Evolutionary conservation across 2,329 filamentous ascomycete genomes (phyloP), one percentile per base, ranked within the genome.

Genomic region (Penicillium sp.): DNA sequence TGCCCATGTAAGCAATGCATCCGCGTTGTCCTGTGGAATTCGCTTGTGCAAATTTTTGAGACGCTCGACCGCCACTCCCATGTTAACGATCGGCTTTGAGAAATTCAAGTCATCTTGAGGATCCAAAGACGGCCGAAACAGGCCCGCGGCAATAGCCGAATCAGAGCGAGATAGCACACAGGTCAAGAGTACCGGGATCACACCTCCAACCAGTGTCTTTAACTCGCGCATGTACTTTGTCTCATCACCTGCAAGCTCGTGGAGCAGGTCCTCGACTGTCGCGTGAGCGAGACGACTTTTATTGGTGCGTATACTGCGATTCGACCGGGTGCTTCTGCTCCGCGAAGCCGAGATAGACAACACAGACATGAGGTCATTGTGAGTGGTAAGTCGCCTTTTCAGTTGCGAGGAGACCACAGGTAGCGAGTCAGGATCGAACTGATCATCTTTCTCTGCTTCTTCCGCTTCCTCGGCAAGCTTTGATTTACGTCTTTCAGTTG

Each of bases 281-380:
- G 88, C 85, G 52, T 82, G 84, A 29, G 84, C 82, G 10, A 86
- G 77, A 34, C 82, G 81, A 66, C 84, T 88, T 55, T 86, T 84
- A 63, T 85, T 85, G 27, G 87, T 88, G 53, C 91, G 85, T 52
- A 94, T 83, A 70, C 90, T 96, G 41, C 89, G 84, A 27, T 88
- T 84, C 23, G 91, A 92, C 54, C 86, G 83, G 57, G 90, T 84
- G 67, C 87, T 91, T 67, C 81, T 85, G 55, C 81, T 83, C 54
- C 86, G 81, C 45, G 81, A 81, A 47, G 72, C 75, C 13, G 84
- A 81, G 32, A 83, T 76, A 26, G 92, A 97, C 8, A 99, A 79
- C 2, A 96, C 91, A 0, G 94, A 97, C 36, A 99, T 90, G 23
- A 99, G 80, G 71, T 99, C 94, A 14, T 91, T 91, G 73, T 97